These are phyloP conservation scores for Solanum chiquidenum DNA, from an alignment of 257 asterid genomes.

Conservation along the genomic window DNA sequence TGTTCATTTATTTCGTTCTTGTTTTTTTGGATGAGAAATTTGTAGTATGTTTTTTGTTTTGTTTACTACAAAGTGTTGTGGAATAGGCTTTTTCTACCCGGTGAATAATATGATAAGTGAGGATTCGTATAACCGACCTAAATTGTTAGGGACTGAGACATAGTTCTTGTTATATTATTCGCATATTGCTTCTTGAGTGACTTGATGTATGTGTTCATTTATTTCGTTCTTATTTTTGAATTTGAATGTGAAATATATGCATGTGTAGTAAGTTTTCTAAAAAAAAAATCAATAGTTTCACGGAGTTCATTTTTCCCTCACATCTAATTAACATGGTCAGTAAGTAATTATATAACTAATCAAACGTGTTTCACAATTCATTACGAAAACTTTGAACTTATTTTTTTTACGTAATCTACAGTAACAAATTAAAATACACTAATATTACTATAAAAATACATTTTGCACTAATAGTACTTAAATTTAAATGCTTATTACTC, in stretches of 20 bases:
- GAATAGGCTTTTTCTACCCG: slow-evolving; percentile 67
- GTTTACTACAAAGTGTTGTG: slow-evolving; percentile 66
- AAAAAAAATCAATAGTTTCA: no score
- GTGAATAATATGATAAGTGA: not conserved
- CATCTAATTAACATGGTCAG: not conserved
- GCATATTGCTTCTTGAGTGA: not conserved
- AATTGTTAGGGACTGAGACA: not conserved
- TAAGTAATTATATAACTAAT: no score
- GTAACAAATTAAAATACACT: no score
- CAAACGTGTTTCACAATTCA: no score
- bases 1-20: slow-evolving; percentile 5
- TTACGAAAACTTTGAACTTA: no score
- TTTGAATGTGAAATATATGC: not conserved
- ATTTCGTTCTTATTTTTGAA: not conserved
- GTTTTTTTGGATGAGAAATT: not conserved
- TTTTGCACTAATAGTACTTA: no score
- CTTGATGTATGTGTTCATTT: slow-evolving; percentile 9
- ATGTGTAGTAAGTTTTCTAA: not conserved
- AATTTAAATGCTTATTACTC: not conserved
- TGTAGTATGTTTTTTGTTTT: slow-evolving; percentile 47
- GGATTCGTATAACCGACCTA: not conserved
- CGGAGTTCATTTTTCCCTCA: not conserved
- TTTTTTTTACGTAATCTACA: no score
- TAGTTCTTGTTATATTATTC: not conserved
- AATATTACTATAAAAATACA: no score